phyloP scores from a whole-genome alignment of 306 rosid genomes.

The Prunus mongolica region DNA sequence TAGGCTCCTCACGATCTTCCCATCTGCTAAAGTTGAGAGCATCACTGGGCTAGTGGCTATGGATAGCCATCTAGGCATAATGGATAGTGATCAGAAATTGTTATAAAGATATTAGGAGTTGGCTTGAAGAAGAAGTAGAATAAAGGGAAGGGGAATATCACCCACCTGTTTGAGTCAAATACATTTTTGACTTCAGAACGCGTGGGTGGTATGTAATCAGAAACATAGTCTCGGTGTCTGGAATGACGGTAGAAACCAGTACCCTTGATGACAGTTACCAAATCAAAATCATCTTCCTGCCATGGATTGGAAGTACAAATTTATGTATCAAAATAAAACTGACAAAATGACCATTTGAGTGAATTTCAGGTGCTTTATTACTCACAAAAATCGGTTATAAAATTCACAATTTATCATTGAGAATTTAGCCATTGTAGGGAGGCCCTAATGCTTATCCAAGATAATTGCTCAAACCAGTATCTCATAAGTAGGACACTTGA shows the following conservation, averaged over 20 bases:
- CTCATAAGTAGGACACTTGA: neutral
- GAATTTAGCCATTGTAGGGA: neutral
- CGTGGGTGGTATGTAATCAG: slow-evolving; percentile 72
- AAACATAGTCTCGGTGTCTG: slow-evolving; percentile 49
- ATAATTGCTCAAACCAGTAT: neutral
- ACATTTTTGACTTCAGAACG: slow-evolving; percentile 39
- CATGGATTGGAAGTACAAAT: slow-evolving; percentile 11
- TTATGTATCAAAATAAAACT: slow-evolving; percentile 1
- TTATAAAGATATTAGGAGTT: neutral
- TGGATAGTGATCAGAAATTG: neutral
- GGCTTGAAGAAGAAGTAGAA: neutral
- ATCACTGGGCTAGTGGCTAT: slow-evolving; percentile 59
- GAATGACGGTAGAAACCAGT: slow-evolving; percentile 73
- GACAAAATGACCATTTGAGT: neutral
- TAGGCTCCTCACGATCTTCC: slow-evolving; percentile 70
- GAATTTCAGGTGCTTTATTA: too few species aligned
- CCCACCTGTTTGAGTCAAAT: slow-evolving; percentile 44
- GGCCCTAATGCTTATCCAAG: neutral
- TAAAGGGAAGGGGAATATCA: neutral
- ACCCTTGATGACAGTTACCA: slow-evolving; percentile 60
- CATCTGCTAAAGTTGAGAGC: slow-evolving; percentile 80
- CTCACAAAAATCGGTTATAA: neutral
- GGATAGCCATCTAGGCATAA: slow-evolving; percentile 38
- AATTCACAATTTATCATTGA: neutral
- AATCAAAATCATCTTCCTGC: slow-evolving; percentile 70